Base-by-base conservation (phyloP, 345 rosid species). In the Sonneratia alba region DNA sequence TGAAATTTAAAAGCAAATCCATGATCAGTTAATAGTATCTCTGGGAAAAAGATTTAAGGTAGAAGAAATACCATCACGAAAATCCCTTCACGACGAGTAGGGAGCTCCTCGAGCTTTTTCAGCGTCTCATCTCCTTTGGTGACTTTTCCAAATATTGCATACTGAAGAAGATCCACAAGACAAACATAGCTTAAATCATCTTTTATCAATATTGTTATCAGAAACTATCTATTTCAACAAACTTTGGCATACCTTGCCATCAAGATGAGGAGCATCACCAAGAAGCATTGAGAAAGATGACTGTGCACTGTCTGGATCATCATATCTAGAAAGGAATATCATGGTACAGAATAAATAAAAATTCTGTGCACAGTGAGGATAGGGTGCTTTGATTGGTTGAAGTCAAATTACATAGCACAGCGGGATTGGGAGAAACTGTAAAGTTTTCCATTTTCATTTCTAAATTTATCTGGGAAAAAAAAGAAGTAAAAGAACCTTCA, bases 211-310 rank as follows among this genome's bases (percentile, higher is more conserved):
- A 63, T 13, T 22, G 43, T 62, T 61, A 16, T 34, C 68, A 47
- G 16, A 9, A 7, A 36, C 19, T 59, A 63, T 12, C 57, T 42
- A 66, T 7, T 27, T 40, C 24, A 76, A 67, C 65, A 6, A 69
- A 53, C 37, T 48, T 22, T 21, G 75, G 37, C 77, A 80, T 75
- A 95, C 99, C 89, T 88, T 49, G 70, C 85, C 81, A 83, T 95
- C 97, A 73, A 95, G 97, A 92, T 95, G 99, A 67, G 97, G 91
- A 43, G 99, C 97, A 77, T 90, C 82, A 47, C 99, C 99, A 68
- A 91, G 97, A 79, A 91, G 97, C 36, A 95, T 85, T n/a, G 99
- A 95, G 74, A 95, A 95, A 5, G 99, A 95, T 48, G 99, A 95
- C 47, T 81, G 77, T 24, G 90, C 99, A 72, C 97, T 95, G 77